phyloP scores from a whole-genome alignment of 768 basidiomycete genomes.

The Mycena olivaceomarginata region DNA sequence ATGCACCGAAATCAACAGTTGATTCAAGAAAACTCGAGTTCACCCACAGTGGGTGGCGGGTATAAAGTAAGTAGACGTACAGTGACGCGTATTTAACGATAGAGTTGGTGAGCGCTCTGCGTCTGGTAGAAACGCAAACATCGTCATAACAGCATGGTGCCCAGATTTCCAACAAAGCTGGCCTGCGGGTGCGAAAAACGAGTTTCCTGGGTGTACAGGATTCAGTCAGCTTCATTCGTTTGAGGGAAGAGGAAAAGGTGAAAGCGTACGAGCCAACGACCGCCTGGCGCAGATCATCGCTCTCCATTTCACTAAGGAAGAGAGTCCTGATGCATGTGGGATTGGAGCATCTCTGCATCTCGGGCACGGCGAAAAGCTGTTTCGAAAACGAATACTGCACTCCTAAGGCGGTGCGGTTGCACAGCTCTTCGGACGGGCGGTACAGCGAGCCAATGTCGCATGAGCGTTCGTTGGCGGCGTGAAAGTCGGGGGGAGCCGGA shows the following conservation, averaged over 20 bases:
- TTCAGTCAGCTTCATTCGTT: background rate
- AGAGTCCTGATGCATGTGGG: background rate
- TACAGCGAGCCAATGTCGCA: slow-evolving; percentile 5
- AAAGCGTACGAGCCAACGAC: background rate
- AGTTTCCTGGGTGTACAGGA: background rate
- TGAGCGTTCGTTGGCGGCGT: background rate
- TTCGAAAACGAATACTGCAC: slow-evolving; percentile 5
- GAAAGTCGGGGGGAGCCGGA: slow-evolving; percentile 10
- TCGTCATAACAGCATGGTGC: slow-evolving; percentile 1
- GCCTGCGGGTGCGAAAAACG: slow-evolving; percentile 1
- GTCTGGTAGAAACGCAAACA: background rate
- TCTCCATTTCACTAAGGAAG: background rate
- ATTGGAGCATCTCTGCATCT: background rate
- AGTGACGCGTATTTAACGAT: background rate
- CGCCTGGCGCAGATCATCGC: background rate
- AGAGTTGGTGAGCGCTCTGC: background rate
- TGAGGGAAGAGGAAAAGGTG: background rate
- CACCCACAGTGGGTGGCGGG: background rate
- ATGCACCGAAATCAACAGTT: too few species aligned
- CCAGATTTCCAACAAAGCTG: slow-evolving; percentile 13
- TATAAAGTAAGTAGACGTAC: background rate
- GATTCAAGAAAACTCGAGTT: too few species aligned
- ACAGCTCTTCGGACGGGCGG: slow-evolving; percentile 2
- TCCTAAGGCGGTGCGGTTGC: slow-evolving; percentile 5
- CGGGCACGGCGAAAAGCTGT: slow-evolving; percentile 4